A percentile compares a stretch with the other conserved stretches of the same genome.
These are phyloP conservation scores for Nymphaea colorata DNA, from an alignment of 164 flowering plant species.

Conservation along the genomic window DNA sequence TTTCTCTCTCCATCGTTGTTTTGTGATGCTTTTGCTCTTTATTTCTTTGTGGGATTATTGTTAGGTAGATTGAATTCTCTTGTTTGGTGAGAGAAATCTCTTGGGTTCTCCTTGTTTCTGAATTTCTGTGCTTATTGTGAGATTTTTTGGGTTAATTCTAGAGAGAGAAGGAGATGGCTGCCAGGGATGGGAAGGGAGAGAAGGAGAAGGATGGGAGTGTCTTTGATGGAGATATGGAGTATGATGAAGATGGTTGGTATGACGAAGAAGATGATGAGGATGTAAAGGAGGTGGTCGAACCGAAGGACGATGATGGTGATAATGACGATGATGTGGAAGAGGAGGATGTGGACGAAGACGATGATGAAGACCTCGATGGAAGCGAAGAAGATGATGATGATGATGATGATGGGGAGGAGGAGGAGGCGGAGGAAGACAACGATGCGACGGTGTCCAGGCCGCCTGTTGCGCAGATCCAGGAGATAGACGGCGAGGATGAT, in stretches of 20 bases:
- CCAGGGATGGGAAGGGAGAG: conserved; percentile 18
- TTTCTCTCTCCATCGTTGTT: conserved; percentile 8
- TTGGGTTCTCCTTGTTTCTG: conserved; percentile 4
- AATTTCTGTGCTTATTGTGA: conserved; percentile 1
- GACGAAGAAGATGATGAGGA: conserved; percentile 14
- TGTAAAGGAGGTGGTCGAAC: conserved; percentile 15
- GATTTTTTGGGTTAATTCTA: not conserved
- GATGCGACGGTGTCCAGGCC: too few relatives aligned
- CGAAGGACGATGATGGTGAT: conserved; percentile 23
- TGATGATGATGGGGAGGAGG: too few relatives aligned
- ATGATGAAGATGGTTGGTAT: conserved; percentile 1
- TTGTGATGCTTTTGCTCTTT: conserved; percentile 3
- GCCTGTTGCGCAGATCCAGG: too few relatives aligned
- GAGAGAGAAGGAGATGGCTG: conserved; percentile 17
- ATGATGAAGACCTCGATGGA: too few relatives aligned
- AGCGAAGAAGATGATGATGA: too few relatives aligned
- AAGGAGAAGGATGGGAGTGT: conserved; percentile 21
- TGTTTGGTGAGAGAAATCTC: not conserved
- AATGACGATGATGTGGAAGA: conserved; percentile 10
- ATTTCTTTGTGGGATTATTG: not conserved
- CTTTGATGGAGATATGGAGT: conserved; percentile 16
- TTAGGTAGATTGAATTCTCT: not conserved
- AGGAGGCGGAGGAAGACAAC: too few relatives aligned
- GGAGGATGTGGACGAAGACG: too few relatives aligned
- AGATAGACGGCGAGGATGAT: too few relatives aligned